Evolutionary conservation across 164 flowering plant species (phyloP).

Genomic region (Berberis thunbergii): DNA sequence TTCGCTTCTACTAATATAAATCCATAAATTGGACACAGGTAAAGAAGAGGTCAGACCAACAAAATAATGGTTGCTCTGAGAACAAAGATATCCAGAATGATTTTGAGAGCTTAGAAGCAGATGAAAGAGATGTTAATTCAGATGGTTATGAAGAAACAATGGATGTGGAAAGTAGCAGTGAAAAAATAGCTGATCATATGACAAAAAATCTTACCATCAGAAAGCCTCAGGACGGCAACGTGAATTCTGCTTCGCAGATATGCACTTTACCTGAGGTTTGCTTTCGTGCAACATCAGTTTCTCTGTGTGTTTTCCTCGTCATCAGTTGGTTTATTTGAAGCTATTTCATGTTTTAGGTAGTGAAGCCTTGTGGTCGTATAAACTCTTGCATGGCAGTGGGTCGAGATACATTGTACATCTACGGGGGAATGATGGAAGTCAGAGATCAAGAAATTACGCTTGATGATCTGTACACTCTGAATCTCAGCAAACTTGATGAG

Average conservation of each 20-base stretch:
- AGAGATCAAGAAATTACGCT: constrained; percentile 85
- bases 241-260: constrained; percentile 22
- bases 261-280: constrained; percentile 56
- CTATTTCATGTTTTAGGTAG: constrained; percentile 31
- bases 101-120: constrained; percentile 15
- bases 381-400: constrained; percentile 83
- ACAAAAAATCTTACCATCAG: constrained; percentile 21
- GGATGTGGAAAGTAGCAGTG: constrained; percentile 29
- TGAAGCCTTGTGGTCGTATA: constrained; percentile 96
- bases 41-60: constrained; percentile 40
- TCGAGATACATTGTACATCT: constrained; percentile 70
- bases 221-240: constrained; percentile 20
- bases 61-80: constrained; percentile 19
- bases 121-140: constrained; percentile 22
- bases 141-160: constrained; percentile 31
- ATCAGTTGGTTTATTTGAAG: background rate
- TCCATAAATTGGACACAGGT: constrained; percentile 26
- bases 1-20: constrained; percentile 5
- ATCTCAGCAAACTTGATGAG: constrained; percentile 95
- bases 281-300: constrained; percentile 6
- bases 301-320: constrained; percentile 2
- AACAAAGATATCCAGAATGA: constrained; percentile 21
- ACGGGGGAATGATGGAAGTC: constrained; percentile 96
- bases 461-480: constrained; percentile 82
- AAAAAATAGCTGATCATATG: constrained; percentile 34